Base-by-base conservation (phyloP, 2,329 filamentous ascomycete genomes). In the Lachnellula hyalina region DNA sequence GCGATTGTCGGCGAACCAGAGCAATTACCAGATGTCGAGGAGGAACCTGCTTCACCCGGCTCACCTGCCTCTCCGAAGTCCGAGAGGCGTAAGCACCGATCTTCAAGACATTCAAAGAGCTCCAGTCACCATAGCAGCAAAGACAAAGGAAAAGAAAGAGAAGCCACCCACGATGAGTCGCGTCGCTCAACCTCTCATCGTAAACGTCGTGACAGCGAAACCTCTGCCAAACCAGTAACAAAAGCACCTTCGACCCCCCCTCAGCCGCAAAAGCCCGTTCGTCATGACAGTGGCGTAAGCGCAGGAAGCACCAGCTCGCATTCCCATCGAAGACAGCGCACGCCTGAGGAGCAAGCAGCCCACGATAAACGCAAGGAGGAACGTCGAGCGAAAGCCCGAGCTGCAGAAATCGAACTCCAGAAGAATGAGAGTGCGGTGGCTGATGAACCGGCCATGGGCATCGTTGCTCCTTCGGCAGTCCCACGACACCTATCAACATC, bases 361-460 rank as follows among this genome's bases (percentile, higher is more conserved):
- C 66, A 68, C 50, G 67, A 68, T 5, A 59, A 58, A 40, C 57
- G 66, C 6, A 68, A 66, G 53, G 63, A 61, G 8, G 64, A 64
- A 35, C 56, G 61, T 28, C 52, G 61, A 21, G 57, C 57, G n/a
- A 62, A 57, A 35, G 54, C 45, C 21, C 61, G 57, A 40, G 58
- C 42, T n/a, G 56, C 47, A 5, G 59, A 63, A 23, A 38, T 8
- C 1, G 45, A 53, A 23, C 19, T 44, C 51, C 5, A 46, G 54
- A 52, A 53, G 42, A 47, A 46, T 28, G 63, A 61, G 35, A 62
- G 47, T 35, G 55, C 61, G 4, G 55, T 60, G 11, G 36, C 32
- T 11, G 54, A 59, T 49, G 59, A 49, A 11, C 44, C 45, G 9
- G 54, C 49, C 14, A 15, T 42, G 35, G 38, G 53, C 15, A 47